phyloP scores from a whole-genome alignment of 2,329 filamentous ascomycete species.

The Hypoxylon sp. region DNA sequence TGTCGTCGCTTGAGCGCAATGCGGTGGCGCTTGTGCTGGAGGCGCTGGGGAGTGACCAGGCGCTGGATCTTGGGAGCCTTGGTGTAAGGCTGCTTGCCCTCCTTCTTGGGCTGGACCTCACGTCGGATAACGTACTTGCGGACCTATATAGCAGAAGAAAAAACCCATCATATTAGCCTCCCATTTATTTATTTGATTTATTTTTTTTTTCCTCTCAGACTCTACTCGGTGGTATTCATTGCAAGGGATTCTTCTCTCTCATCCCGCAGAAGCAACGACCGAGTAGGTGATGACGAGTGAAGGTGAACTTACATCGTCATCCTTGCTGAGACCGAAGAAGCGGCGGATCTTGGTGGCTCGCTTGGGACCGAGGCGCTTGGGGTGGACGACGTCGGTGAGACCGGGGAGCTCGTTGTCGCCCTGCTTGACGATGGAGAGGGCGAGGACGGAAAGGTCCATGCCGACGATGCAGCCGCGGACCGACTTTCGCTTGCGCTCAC shows the following conservation, averaged over 20 bases:
- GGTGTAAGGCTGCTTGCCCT: slow-evolving; percentile 98
- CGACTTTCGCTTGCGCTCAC: slow-evolving; percentile 99
- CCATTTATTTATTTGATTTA: slow-evolving; percentile 26
- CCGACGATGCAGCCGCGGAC: slow-evolving; percentile 99
- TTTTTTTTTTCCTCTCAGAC: slow-evolving; percentile 45
- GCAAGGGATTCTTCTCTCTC: slow-evolving; percentile 53
- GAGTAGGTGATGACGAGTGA: slow-evolving; percentile 77
- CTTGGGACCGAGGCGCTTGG: slow-evolving; percentile 99
- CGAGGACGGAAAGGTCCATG: slow-evolving; percentile 93
- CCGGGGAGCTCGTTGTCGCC: slow-evolving; percentile 94
- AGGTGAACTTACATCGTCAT: slow-evolving; percentile 95
- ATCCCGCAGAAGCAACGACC: slow-evolving; percentile 55
- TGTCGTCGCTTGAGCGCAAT: slow-evolving; percentile 98
- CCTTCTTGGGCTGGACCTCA: slow-evolving; percentile 95
- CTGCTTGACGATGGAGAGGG: slow-evolving; percentile 97
- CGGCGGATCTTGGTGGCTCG: slow-evolving; percentile 99
- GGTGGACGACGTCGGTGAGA: slow-evolving; percentile 96
- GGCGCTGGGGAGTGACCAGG: slow-evolving; percentile 98
- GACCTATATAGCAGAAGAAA: slow-evolving; percentile 67
- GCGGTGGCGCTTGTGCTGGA: slow-evolving; percentile 99
- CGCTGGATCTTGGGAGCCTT: slow-evolving; percentile 99
- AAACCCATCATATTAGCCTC: slow-evolving; percentile 52
- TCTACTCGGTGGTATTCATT: slow-evolving; percentile 58
- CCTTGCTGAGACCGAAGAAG: slow-evolving; percentile 99
- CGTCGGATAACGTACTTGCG: slow-evolving; percentile 99